Evolutionary conservation across 2,329 filamentous ascomycete genomes (phyloP).

Genomic region (Penicillium sp.): DNA sequence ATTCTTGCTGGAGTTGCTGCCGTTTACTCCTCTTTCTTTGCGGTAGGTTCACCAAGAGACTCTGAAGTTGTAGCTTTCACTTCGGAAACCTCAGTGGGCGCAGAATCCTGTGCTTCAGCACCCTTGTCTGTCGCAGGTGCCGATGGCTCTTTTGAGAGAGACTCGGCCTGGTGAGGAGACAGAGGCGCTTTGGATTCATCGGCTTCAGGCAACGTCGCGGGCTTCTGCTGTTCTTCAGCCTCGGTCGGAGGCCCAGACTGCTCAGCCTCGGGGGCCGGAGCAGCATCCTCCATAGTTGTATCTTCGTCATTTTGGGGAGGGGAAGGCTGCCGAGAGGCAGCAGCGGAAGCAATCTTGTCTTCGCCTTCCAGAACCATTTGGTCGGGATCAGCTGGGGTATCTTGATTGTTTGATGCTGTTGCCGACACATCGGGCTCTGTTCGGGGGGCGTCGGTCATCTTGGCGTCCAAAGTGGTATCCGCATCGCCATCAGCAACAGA

Average conservation of each 20-base stretch:
- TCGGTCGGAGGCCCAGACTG: slow-evolving; percentile 23
- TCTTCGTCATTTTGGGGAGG: slow-evolving; percentile 40
- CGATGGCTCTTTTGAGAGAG: slow-evolving; percentile 27
- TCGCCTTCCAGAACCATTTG: slow-evolving; percentile 36
- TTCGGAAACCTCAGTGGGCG: slow-evolving; percentile 18
- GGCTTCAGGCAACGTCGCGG: slow-evolving; percentile 23
- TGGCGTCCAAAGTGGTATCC: slow-evolving; percentile 40
- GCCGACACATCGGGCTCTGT: slow-evolving; percentile 41
- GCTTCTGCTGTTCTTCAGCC: slow-evolving; percentile 30
- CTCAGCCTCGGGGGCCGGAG: slow-evolving; percentile 23
- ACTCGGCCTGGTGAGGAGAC: slow-evolving; percentile 22
- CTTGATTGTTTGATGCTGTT: slow-evolving; percentile 35
- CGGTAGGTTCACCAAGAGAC: slow-evolving; percentile 31
- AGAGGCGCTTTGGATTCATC: slow-evolving; percentile 25
- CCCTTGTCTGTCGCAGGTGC: slow-evolving; percentile 14
- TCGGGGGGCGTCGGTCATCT: slow-evolving; percentile 45
- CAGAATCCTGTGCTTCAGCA: slow-evolving; percentile 10
- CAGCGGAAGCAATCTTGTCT: slow-evolving; percentile 33
- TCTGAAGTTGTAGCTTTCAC: slow-evolving; percentile 18
- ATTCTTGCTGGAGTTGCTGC: slow-evolving; percentile 26
- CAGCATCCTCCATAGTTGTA: slow-evolving; percentile 45
- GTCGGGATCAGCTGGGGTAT: slow-evolving; percentile 37
- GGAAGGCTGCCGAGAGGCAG: slow-evolving; percentile 36
- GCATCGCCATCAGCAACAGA: slow-evolving; percentile 51
- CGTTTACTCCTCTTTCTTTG: slow-evolving; percentile 37